Percentiles rank a stretch among this genome's conserved stretches.
Evolutionary conservation across 768 basidiomycete species (phyloP).

Genomic region (Pulveroboletus sp.): DNA sequence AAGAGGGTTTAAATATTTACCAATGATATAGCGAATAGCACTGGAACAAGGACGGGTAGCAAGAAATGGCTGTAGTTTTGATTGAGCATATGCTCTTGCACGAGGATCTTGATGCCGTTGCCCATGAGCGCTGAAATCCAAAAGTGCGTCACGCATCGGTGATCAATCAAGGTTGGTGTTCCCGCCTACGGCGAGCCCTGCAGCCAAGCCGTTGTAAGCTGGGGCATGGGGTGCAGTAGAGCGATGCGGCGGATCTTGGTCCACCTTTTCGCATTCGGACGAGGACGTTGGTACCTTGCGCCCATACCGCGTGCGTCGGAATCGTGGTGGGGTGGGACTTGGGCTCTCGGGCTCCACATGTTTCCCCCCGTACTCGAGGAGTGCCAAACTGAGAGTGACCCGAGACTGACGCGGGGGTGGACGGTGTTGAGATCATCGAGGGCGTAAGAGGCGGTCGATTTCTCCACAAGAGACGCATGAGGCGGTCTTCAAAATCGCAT

Average conservation of each 20-base stretch:
- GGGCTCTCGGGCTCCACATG: slow-evolving; percentile 11
- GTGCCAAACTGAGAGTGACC: slow-evolving; percentile 35
- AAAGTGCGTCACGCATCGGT: slow-evolving; percentile 1
- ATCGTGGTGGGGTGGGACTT: slow-evolving; percentile 26
- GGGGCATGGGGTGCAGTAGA: slow-evolving; percentile 24
- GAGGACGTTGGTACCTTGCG: slow-evolving; percentile 43
- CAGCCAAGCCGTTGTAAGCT: slow-evolving; percentile 27
- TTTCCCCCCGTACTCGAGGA: slow-evolving; percentile 15
- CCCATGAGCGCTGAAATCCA: slow-evolving; percentile 54
- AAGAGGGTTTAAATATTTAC: slow-evolving; percentile 29
- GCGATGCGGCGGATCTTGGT: slow-evolving; percentile 12
- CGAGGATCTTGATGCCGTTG: slow-evolving; percentile 57
- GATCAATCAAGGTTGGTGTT: neutral
- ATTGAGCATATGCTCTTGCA: slow-evolving; percentile 53
- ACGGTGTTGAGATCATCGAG: slow-evolving; percentile 27
- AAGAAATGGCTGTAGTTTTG: slow-evolving; percentile 39
- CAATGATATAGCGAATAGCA: slow-evolving; percentile 47
- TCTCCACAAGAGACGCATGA: slow-evolving; percentile 57
- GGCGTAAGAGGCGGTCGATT: slow-evolving; percentile 28
- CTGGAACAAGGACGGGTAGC: slow-evolving; percentile 39
- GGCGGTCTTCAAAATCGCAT: slow-evolving; percentile 54
- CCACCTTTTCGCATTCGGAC: slow-evolving; percentile 26
- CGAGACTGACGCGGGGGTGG: slow-evolving; percentile 33
- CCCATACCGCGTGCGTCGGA: slow-evolving; percentile 61
- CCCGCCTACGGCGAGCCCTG: slow-evolving; percentile 27